Base-by-base conservation (phyloP, 352 stramenopile species). In the Blastocystis sp. region DNA sequence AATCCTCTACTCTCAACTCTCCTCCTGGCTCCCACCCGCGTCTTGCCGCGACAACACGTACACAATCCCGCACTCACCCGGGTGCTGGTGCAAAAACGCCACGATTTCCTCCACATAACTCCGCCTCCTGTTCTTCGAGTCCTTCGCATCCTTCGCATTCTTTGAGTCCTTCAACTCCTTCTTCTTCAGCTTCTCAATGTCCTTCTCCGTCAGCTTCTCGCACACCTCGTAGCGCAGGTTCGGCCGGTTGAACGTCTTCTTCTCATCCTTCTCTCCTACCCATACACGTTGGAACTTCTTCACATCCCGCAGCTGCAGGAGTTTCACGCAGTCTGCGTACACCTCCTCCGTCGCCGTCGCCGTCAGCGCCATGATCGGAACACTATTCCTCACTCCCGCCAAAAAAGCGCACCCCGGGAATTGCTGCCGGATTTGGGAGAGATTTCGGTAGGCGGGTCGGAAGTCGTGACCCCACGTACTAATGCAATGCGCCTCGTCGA, bases 401-500 rank as follows among this genome's bases (percentile, higher is more conserved):
- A 7, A 76, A 2, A 59, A 91, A 95, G 7, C 93, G 91, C 9
- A 98, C 94, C 93, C 94, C 11, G 95, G 95, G 87, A 97, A 99
- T 28, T 97, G 93, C 17, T 90, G 90, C 64, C 96, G 92, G 17
- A 99, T 90, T 21, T 92, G 92, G 3, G 93, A 92, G 28, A 99
- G 91, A 71, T 95, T 93, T 89, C 98, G 94, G 90, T 99, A 99
- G 89, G 98, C 97, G 89, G 97, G 97, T 14, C 97, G 92, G 90
- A 99, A 99, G 90, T 99, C 98, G 90, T 99, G 97, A 28, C 96
- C 97, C 97, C 97, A 99, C 89, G 97, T 90, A 38, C 66, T 91
- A 81, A 98, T 95, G 91, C 97, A 99, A 89, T 99, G 97, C 40
- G 93, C 94, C 90, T 97, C 94, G 89, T 98, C 96, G 4, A 99